Percentiles rank a stretch among this genome's conserved stretches.
These are phyloP conservation scores for Boletus bicolor DNA, from an alignment of 768 basidiomycete species.

Conservation along the genomic window DNA sequence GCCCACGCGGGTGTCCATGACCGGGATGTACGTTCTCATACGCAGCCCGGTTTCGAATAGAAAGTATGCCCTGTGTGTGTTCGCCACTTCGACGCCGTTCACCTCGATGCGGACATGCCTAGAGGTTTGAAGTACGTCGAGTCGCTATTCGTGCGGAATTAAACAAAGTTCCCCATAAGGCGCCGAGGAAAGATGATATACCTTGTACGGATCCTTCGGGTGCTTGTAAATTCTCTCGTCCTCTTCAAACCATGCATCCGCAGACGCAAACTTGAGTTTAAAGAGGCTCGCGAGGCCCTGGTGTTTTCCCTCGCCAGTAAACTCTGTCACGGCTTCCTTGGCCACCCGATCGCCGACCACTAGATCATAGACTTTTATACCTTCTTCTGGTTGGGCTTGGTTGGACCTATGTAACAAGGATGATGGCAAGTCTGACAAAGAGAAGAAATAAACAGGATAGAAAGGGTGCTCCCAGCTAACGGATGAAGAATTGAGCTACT, in stretches of 20 bases:
- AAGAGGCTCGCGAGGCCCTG: conserved; percentile 45
- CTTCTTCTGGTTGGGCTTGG: conserved; percentile 29
- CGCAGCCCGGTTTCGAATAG: conserved; percentile 58
- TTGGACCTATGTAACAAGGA: conserved; percentile 38
- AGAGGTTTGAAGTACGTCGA: conserved; percentile 60
- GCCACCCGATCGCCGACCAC: conserved; percentile 40
- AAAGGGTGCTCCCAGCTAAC: conserved; percentile 53
- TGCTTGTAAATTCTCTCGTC: conserved; percentile 60
- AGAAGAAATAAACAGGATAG: conserved; percentile 59
- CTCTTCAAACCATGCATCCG: conserved; percentile 69
- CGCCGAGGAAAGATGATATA: conserved; percentile 17
- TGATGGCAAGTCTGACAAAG: conserved; percentile 40
- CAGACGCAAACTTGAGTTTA: conserved; percentile 46
- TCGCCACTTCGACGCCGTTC: conserved; percentile 60
- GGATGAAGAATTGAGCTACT: neutral
- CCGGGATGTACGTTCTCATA: conserved; percentile 59
- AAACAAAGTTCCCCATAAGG: too few species aligned
- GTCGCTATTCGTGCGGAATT: conserved; percentile 38
- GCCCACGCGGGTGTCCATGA: conserved; percentile 51
- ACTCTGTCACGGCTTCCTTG: conserved; percentile 38
- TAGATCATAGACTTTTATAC: conserved; percentile 43
- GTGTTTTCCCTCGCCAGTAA: conserved; percentile 26
- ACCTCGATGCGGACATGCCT: conserved; percentile 59
- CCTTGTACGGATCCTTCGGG: conserved; percentile 70
- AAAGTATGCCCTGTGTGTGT: conserved; percentile 51